Base-by-base conservation (phyloP, 441 rosid species). In the Aquilaria agallochum region DNA sequence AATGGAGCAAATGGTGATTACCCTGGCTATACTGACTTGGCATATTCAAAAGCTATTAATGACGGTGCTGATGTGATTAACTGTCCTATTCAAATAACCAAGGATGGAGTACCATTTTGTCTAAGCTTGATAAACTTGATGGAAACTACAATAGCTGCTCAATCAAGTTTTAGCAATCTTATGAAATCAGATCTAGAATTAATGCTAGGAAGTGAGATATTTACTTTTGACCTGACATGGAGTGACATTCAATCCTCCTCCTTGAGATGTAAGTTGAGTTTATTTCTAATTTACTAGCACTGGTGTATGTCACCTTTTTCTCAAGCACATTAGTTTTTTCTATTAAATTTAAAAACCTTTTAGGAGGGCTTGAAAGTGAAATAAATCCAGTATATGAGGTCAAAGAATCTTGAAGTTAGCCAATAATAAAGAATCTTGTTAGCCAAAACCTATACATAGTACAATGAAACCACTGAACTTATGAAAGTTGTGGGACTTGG, bases 1-100 rank as follows among this genome's bases (percentile, higher is more conserved):
- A 64, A 81, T 74, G 97, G 94, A 56, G 96, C 96, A 44, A 91
- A 96, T 65, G 97, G 96, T 57, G 94, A 88, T 72, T 84, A 71
- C 72, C 92, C 94, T 44, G 79, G 83, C 47, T 83, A 94, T 55
- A 88, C 94, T 9, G 79, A 88, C 72, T 49, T 66, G 78, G 96
- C 96, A 57, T 91, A 91, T 67, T 55, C 59, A 61, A 71, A 74
- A n/a, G 97, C 97, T 58, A 82, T 91, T 62, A 53, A 57, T 52
- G 87, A 81, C 63, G 94, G 87, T 50, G 78, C 79, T 50, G 78
- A 91, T 71, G 53, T 91, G 68, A 77, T 91, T 8, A 94, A 91
- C 66, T 91, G 97, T 61, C 74, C 91, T 47, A 79, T 91, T 66
- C 97, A 91, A 80, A 70, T 91, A 74, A 81, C 97, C 8, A 70